Percentiles rank a stretch among this genome's conserved stretches.
Conservation (phyloP, 2,329 filamentous ascomycete genomes). For the Coniochaeta sp. region DNA sequence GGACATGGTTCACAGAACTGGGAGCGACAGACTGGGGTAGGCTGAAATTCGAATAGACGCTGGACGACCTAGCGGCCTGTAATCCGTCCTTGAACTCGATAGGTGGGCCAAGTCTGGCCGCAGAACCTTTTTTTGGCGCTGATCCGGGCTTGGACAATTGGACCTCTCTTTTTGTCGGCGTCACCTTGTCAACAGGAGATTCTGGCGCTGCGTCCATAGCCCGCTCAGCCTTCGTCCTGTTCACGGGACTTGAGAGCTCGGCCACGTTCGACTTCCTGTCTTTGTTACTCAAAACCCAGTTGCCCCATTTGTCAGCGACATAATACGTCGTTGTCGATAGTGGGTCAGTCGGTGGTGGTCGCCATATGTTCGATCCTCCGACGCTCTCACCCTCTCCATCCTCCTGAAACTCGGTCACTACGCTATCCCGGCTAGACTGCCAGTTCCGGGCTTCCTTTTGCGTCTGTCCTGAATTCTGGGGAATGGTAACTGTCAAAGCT, state of each 20-base stretch:
- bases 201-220: neutral
- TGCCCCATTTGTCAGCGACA: conserved; percentile 43
- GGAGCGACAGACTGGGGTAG: conserved; percentile 12
- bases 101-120: conserved; percentile 3
- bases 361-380: conserved; percentile 38
- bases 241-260: conserved; percentile 14
- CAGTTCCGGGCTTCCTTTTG: conserved; percentile 4
- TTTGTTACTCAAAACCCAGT: conserved; percentile 42
- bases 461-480: conserved; percentile 5
- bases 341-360: conserved; percentile 37
- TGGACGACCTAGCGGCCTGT: conserved; percentile 22
- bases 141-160: neutral
- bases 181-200: neutral
- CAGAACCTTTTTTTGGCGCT: neutral
- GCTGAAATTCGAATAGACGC: conserved; percentile 27
- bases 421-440: conserved; percentile 26
- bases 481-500: conserved; percentile 31
- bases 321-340: conserved; percentile 38
- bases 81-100: conserved; percentile 15
- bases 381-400: conserved; percentile 30
- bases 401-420: conserved; percentile 46
- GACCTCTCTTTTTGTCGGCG: neutral
- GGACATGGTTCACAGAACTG: conserved; percentile 9
- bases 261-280: conserved; percentile 17
- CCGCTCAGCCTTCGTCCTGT: conserved; percentile 8